phyloP scores from a whole-genome alignment of 345 rosid genomes.

The Acer negundo region DNA sequence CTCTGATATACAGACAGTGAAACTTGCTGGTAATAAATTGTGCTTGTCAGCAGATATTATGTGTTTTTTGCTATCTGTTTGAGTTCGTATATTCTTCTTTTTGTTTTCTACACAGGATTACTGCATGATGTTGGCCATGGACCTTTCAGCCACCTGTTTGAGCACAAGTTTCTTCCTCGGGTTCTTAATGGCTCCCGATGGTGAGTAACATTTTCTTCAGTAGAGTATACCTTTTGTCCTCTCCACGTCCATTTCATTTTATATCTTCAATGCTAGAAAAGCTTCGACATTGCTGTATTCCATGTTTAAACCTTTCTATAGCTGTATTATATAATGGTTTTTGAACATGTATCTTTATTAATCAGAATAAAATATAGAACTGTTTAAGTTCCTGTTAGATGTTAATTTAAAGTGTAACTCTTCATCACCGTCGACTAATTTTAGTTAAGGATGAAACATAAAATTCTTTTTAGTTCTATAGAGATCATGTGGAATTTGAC shows the following conservation, averaged over 20 bases:
- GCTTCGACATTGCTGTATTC: background rate
- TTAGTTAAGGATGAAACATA: background rate
- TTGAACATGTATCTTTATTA: background rate
- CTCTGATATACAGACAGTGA: conserved; percentile 59
- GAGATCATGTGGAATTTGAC: background rate
- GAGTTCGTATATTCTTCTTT: background rate
- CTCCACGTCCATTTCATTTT: background rate
- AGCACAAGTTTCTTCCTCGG: conserved; percentile 62
- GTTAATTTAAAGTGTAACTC: background rate
- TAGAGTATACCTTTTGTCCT: background rate
- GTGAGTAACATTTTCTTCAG: conserved; percentile 27
- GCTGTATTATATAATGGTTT: background rate
- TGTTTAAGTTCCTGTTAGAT: background rate
- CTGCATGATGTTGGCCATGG: conserved; percentile 86
- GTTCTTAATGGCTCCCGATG: conserved; percentile 45
- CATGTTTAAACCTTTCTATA: background rate
- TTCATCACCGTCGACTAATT: background rate
- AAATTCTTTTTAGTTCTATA: background rate
- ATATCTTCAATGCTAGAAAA: background rate
- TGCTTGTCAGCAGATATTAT: background rate
- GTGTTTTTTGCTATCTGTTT: background rate
- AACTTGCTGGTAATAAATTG: conserved; percentile 59
- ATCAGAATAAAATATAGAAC: background rate
- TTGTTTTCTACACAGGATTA: conserved; percentile 44
- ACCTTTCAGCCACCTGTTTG: conserved; percentile 78